A percentile compares a stretch with the other conserved stretches of the same genome.
Evolutionary conservation across 305 asterid species (phyloP).

Genomic region (Fraxinus platypoda): DNA sequence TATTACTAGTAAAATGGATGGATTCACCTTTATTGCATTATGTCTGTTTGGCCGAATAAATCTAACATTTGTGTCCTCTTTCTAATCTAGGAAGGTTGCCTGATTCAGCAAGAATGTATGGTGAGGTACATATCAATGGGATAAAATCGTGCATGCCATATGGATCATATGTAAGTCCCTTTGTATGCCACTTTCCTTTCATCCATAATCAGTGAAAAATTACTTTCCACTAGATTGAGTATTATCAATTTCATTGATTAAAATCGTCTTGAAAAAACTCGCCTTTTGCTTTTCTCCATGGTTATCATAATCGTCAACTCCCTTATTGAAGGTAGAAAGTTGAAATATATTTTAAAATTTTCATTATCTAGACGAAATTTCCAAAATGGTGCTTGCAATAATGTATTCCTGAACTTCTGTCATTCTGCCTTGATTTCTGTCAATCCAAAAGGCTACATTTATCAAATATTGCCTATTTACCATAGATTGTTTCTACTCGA

Average conservation of each 20-base stretch:
- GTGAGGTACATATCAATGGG: constrained; percentile 90
- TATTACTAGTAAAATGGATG: not conserved
- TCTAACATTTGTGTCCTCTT: constrained; percentile 14
- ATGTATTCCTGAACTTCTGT: not conserved
- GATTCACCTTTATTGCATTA: constrained; percentile 1
- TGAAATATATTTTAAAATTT: not conserved
- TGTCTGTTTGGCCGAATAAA: not conserved
- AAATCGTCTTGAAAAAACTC: constrained; percentile 8
- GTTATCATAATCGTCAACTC: not conserved
- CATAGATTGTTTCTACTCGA: not conserved
- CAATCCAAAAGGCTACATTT: not conserved
- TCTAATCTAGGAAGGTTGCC: constrained; percentile 72
- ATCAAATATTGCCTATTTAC: not conserved
- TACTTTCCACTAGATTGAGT: not conserved
- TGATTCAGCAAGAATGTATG: constrained; percentile 74
- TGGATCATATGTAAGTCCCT: constrained; percentile 79
- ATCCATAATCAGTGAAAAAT: constrained; percentile 9
- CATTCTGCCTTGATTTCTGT: not conserved
- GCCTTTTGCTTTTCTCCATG: not conserved
- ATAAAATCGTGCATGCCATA: constrained; percentile 65
- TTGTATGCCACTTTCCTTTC: constrained; percentile 17
- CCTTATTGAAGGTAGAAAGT: not conserved
- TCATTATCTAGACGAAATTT: not conserved
- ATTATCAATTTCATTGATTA: constrained; percentile 10
- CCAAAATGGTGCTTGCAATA: not conserved